Evolutionary conservation across 75 land plant species (phyloP), one percentile per base, ranked within the genome.

Genomic region (Selaginella moellendorffii): DNA sequence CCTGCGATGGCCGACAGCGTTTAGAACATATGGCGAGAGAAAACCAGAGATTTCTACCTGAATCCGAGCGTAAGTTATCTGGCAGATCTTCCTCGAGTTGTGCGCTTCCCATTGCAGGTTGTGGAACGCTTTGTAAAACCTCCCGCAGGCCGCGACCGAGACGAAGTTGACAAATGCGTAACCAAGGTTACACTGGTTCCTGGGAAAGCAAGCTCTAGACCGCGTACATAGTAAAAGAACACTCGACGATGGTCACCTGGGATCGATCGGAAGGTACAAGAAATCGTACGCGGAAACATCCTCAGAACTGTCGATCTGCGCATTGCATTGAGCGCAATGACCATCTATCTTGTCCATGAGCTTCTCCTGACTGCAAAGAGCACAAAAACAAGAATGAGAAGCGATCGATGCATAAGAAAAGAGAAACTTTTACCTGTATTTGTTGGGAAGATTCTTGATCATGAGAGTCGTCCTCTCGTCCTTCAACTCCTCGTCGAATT

Each of bases 81-180:
- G 77, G 31, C 99, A 95, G 26, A 95, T 86, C 71, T 95, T 95
- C 22, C 88, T 78, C 29, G 99, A 89, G 74, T 95, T 95, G 79
- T 88, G 89, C 27, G 78, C 90, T 61, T 86, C 88, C 99, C 99
- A 95, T 24, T 78, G 85, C 31, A 80, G 83, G 26, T 29, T 68
- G 54, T 95, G 85, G 70, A 95, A 95, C 1, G 87, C 83, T 62
- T 74, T 89, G 83, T 89, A 91, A 17, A 95, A 79, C 60, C 82
- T 79, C 69, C 63, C 63, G 0, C 91, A 75, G 2, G 96, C 99
- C 58, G 81, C 67, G 2, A 96, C 85, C 0, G 88, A 77, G 1
- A 96, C 89, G 72, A 89, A 69, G 70, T 95, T 95, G 60, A 95
- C 99, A 63, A 95, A 95, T 25, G 97, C 99, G 65, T 95, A 95